Percentiles rank a stretch among this genome's conserved stretches.
These are phyloP conservation scores for Colletotrichum brevisporum DNA, from an alignment of 2,329 filamentous ascomycete species.

Conservation along the genomic window DNA sequence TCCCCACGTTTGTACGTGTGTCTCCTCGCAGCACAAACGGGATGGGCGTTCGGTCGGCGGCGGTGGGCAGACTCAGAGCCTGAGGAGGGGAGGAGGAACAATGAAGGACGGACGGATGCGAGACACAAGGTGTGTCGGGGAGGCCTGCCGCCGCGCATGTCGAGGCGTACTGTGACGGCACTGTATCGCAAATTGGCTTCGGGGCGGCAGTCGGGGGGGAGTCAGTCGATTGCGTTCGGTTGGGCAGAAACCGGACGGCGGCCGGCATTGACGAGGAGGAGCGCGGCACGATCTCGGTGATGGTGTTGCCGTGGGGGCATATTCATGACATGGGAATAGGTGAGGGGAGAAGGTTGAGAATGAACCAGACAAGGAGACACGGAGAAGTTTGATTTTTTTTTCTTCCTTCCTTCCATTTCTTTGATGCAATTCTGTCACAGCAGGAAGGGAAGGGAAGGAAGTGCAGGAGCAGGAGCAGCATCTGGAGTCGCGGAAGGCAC, in stretches of 20 bases:
- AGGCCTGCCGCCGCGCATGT: neutral
- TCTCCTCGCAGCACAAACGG: conserved; percentile 15
- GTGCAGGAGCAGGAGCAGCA: neutral
- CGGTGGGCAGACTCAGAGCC: conserved; percentile 28
- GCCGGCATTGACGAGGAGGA: neutral
- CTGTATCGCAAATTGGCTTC: conserved; percentile 26
- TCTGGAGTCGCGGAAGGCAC: neutral
- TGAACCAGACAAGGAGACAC: no score
- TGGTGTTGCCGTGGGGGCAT: neutral
- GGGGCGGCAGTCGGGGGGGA: conserved; percentile 3
- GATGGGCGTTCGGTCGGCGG: conserved; percentile 26
- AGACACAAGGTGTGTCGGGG: conserved; percentile 38
- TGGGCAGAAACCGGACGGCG: conserved; percentile 9
- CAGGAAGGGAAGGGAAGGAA: neutral
- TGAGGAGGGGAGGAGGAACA: no score
- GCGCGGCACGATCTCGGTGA: no score
- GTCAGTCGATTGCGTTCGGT: neutral
- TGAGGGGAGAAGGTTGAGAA: no score
- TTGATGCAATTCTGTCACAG: neutral
- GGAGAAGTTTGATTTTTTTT: no score
- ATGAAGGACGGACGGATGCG: conserved; percentile 34
- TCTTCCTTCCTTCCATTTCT: no score
- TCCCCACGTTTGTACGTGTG: conserved; percentile 1
- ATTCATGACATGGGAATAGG: no score
- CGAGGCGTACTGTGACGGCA: conserved; percentile 13